Base-by-base conservation (phyloP, 2,329 filamentous ascomycete species). In the Achaetomium macrosporum region DNA sequence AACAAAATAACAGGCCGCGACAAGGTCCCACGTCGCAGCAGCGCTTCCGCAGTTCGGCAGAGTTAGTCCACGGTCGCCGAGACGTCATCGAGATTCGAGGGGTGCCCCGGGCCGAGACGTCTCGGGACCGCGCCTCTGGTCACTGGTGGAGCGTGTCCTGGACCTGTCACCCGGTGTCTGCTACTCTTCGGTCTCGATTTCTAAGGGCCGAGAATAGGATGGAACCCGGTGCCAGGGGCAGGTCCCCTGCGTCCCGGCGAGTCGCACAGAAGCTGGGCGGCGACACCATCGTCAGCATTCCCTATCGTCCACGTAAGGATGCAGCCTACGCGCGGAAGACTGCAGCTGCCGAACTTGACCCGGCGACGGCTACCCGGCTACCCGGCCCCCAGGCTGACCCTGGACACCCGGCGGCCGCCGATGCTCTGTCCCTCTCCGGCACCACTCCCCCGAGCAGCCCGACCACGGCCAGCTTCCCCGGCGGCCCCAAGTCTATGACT, bases 381-480 rank as follows among this genome's bases (percentile, higher is more conserved):
- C 45, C 54, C 11, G 42, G 52, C 49, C 30, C 54, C 12, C 48
- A 53, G 36, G 33, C 40, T 33, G 49, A 52, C 12, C 36, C 37
- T 29, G 48, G 33, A 40, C 45, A 50, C 31, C 19, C 48, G 17
- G 47, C 54, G 2, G 47, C 57, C 31, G 50, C 52, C 52, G 59
- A 61, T 42, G 56, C 59, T 15, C 48, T 60, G 30, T 61, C 59
- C 19, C 54, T 62, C n/a, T 57, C 57, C 39, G 60, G 60, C 40
- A 61, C 54, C 51, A 62, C 60, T 17, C 57, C 60, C 12, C 60
- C 60, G 17, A 61, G 47, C 51, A 62, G 60, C 37, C 60, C 60
- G 17, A 61, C 56, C 44, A 54, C 59, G 51, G 29, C 47, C 46
- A 56, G 41, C 48, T 59, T 56, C 37, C 45, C 54, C 16, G 49